Evolutionary conservation across 768 basidiomycete genomes (phyloP).

Genomic region (Lactarius pseudohatsudake): DNA sequence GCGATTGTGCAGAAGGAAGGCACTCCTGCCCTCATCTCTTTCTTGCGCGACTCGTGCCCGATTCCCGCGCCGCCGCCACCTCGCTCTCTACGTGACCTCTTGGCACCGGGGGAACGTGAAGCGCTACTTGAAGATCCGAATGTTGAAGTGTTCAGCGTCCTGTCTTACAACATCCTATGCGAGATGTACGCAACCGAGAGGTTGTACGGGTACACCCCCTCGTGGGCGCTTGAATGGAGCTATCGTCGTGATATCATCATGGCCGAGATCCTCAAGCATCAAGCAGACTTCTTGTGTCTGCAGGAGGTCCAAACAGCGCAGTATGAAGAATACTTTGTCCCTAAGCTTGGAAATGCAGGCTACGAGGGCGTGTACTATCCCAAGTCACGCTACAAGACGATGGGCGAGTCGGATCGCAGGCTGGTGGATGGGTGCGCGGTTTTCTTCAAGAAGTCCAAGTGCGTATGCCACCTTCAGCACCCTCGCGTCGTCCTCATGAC

Average conservation of each 20-base stretch:
- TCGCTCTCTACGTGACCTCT: conserved; percentile 70
- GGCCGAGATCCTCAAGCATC: conserved; percentile 75
- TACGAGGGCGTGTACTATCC: conserved; percentile 93
- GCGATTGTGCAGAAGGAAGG: conserved; percentile 90
- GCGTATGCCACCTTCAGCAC: conserved; percentile 37
- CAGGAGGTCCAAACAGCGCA: conserved; percentile 94
- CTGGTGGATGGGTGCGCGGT: conserved; percentile 95
- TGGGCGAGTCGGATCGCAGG: conserved; percentile 82
- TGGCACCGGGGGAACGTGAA: conserved; percentile 60
- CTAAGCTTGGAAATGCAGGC: conserved; percentile 65
- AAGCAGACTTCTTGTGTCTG: conserved; percentile 88
- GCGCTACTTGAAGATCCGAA: conserved; percentile 58
- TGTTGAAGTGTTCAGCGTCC: conserved; percentile 73
- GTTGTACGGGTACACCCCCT: conserved; percentile 94
- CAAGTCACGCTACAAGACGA: conserved; percentile 90
- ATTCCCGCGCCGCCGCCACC: conserved; percentile 77
- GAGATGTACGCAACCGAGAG: conserved; percentile 85
- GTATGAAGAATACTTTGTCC: conserved; percentile 88
- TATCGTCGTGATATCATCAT: conserved; percentile 89
- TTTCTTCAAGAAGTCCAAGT: conserved; percentile 91
- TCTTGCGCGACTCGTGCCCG: conserved; percentile 91
- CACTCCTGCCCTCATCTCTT: conserved; percentile 83
- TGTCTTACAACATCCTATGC: conserved; percentile 95
- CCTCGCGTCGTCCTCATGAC: not conserved
- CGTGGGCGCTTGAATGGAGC: conserved; percentile 95